Evolutionary conservation across 2,329 filamentous ascomycete species (phyloP), one percentile per base, ranked within the genome.

Genomic region (Esteya vermicola): DNA sequence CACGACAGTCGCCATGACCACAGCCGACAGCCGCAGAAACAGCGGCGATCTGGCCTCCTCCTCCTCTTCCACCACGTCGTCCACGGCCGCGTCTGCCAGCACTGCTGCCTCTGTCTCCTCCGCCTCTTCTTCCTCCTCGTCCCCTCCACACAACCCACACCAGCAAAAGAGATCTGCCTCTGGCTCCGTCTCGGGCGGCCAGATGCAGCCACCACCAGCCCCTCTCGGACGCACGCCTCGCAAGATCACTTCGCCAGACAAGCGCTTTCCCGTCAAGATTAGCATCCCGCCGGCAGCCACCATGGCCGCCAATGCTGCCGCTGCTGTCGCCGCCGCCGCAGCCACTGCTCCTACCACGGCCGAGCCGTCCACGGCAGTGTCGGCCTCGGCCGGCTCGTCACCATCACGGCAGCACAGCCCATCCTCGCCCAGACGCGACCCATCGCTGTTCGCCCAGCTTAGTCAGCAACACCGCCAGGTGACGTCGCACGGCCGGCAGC

Each of bases 201-300:
- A 53, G 43, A 54, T 50, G 48, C 53, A 49, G 51, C 47, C 54
- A 23, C 51, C 52, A 19, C 51, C 54, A 39, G 51, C 54, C 13
- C 48, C 56, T 34, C 51, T 56, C 9, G 43, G 45, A 9, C 58
- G 60, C 33, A 71, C 63, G 48, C 65, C 70, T 22, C 57, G 65
- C 44, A 70, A 68, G 51, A 50, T 62, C 22, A 58, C 56, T 18
- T 55, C 55, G 3, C 69, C 71, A 14, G 70, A 70, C 46, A 75
- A 69, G 54, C 63, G 75, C 42, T 79, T 78, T 50, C 75, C 75
- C 40, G 65, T 79, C 49, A 74, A 70, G 54, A 60, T 76, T 51
- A 68, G 62, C 57, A 48, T 51, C 19, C 31, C 37, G 33, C 27
- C 33, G 4, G 9, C 18, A 18, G 39, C n/a, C 18, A 25, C 39